Evolutionary conservation across 1,139 yeast species (phyloP).

Genomic region (Saccharomyces hybrid): DNA sequence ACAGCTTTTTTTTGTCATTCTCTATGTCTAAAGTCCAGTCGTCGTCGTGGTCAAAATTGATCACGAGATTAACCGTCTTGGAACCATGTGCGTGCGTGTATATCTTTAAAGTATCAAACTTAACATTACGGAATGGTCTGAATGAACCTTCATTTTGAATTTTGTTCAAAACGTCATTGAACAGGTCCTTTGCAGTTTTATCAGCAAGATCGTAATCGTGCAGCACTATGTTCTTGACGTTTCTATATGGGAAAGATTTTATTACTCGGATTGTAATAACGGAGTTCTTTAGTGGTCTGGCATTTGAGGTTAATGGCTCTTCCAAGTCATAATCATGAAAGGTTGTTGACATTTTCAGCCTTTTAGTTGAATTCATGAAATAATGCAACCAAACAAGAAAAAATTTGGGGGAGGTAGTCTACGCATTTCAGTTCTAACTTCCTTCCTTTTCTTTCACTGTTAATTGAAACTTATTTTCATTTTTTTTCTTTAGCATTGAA

Average conservation of each 20-base stretch:
- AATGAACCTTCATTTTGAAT: constrained; percentile 61
- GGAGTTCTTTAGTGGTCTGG: constrained; percentile 38
- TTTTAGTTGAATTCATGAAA: neutral
- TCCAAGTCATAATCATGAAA: constrained; percentile 19
- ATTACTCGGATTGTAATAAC: constrained; percentile 77
- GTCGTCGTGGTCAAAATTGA: constrained; percentile 72
- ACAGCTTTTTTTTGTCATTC: constrained; percentile 39
- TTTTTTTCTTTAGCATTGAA: neutral
- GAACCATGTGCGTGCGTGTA: constrained; percentile 94
- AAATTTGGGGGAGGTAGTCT: no score
- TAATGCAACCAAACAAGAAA: neutral
- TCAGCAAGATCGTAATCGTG: constrained; percentile 62
- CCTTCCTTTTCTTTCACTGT: neutral
- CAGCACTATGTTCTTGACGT: constrained; percentile 73
- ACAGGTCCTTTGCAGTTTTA: constrained; percentile 59
- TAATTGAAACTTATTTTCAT: neutral
- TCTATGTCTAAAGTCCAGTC: constrained; percentile 50
- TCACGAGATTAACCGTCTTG: constrained; percentile 85
- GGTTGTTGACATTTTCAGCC: neutral
- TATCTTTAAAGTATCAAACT: constrained; percentile 68
- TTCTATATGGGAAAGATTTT: constrained; percentile 88
- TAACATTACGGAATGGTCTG: constrained; percentile 77
- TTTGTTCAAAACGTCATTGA: constrained; percentile 40
- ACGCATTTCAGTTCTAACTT: neutral
- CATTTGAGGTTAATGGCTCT: constrained; percentile 34